Evolutionary conservation across 441 rosid species (phyloP).

Genomic region (Monsonia emarginata): DNA sequence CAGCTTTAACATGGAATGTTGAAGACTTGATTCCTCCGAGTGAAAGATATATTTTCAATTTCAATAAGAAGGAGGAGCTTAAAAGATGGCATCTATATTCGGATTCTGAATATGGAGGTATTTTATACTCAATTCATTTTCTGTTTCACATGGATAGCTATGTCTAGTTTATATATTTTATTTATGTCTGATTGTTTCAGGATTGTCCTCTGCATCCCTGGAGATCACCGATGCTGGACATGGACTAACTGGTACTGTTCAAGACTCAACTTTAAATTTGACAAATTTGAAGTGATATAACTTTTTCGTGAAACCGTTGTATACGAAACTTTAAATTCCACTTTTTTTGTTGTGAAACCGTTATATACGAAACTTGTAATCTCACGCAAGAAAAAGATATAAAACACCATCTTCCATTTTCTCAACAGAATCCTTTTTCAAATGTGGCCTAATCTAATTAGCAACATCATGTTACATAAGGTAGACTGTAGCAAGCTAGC

Average conservation of each 20-base stretch:
- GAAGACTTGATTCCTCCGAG: conserved; percentile 75
- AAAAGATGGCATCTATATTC: conserved; percentile 84
- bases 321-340: not conserved
- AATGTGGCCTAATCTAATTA: too few relatives aligned
- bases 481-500: not conserved
- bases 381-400: not conserved
- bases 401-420: not conserved
- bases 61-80: conserved; percentile 61
- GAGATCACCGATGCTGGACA: conserved; percentile 50
- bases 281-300: not conserved
- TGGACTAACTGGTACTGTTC: conserved; percentile 35
- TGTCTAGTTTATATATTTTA: too few relatives aligned
- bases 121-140: conserved; percentile 1
- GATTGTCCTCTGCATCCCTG: conserved; percentile 77
- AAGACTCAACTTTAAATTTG: conserved; percentile 1
- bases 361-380: not conserved
- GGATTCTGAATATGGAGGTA: conserved; percentile 88
- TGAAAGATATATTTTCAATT: conserved; percentile 58
- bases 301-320: not conserved
- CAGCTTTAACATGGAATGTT: conserved; percentile 71
- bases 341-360: not conserved
- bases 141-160: not conserved
- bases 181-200: conserved; percentile 28
- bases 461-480: not conserved
- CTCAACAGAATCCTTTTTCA: not conserved